Evolutionary conservation across 768 basidiomycete genomes (phyloP).

Genomic region (Lactarius sanguifluus): DNA sequence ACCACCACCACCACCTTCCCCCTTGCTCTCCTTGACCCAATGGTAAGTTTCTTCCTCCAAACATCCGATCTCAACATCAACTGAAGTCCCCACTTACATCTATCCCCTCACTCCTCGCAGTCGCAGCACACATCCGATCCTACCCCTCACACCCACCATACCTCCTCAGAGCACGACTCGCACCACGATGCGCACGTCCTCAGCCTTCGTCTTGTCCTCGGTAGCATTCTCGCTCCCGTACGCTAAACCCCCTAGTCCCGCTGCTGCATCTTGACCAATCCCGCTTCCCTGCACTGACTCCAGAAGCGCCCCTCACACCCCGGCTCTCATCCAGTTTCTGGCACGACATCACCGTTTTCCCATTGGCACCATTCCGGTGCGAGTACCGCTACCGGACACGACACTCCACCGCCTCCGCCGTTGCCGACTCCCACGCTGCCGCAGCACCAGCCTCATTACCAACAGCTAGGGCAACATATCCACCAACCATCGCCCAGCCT

Average conservation of each 20-base stretch:
- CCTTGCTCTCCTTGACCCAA: not conserved
- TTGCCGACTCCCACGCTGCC: conserved; percentile 31
- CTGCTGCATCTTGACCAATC: conserved; percentile 9
- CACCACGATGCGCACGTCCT: conserved; percentile 36
- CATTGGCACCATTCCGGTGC: conserved; percentile 35
- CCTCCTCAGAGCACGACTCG: conserved; percentile 31
- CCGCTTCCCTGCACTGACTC: conserved; percentile 1
- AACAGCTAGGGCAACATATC: conserved; percentile 8
- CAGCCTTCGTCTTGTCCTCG: conserved; percentile 52
- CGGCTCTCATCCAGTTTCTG: conserved; percentile 48
- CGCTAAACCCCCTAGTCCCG: conserved; percentile 32
- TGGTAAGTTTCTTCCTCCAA: not conserved
- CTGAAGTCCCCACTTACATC: no score
- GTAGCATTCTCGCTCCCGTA: conserved; percentile 61
- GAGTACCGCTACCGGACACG: conserved; percentile 1
- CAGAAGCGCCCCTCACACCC: conserved; percentile 51
- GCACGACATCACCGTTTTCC: conserved; percentile 50
- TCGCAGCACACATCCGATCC: conserved; percentile 14
- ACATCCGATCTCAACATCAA: not conserved
- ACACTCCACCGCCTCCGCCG: conserved; percentile 27
- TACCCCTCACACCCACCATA: not conserved
- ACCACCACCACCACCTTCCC: conserved; percentile 1
- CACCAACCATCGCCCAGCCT: conserved; percentile 14
- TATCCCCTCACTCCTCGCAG: not conserved
- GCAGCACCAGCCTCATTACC: conserved; percentile 4